Conservation (phyloP, 768 basidiomycete genomes). For the Suillus americanus region DNA sequence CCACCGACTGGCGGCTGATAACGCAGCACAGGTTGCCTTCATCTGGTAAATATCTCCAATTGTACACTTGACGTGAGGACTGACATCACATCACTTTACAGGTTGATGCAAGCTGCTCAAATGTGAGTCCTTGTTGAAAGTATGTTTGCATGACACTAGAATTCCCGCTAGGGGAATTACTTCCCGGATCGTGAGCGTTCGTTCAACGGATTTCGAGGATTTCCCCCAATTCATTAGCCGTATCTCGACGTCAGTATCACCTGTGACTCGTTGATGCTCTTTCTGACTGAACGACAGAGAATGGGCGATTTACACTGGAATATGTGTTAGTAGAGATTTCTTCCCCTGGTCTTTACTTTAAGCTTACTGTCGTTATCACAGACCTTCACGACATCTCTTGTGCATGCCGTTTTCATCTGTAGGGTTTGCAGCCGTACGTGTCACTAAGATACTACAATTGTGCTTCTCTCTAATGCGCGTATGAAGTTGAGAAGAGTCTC, state of each 20-base stretch:
- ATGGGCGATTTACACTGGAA: not conserved
- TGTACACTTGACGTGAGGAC: not conserved
- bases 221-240: not conserved
- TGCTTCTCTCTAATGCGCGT: not conserved
- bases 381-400: not conserved
- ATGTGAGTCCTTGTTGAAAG: not conserved
- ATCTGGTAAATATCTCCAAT: not conserved
- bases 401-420: not conserved
- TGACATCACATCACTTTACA: not conserved
- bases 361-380: not conserved
- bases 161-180: not conserved
- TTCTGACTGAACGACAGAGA: not conserved
- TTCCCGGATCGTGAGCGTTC: not conserved
- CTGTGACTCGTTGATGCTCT: no score
- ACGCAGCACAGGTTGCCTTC: not conserved
- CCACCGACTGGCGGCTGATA: not conserved
- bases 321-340: not conserved
- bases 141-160: not conserved
- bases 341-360: not conserved
- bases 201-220: not conserved
- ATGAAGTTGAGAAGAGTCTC: slow-evolving; percentile 2
- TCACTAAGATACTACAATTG: not conserved
- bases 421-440: not conserved
- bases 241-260: not conserved
- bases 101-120: not conserved